A percentile compares a stretch with the other conserved stretches of the same genome.
phyloP scores from a whole-genome alignment of 1,139 yeast genomes.

The Kodamaea sp. region DNA sequence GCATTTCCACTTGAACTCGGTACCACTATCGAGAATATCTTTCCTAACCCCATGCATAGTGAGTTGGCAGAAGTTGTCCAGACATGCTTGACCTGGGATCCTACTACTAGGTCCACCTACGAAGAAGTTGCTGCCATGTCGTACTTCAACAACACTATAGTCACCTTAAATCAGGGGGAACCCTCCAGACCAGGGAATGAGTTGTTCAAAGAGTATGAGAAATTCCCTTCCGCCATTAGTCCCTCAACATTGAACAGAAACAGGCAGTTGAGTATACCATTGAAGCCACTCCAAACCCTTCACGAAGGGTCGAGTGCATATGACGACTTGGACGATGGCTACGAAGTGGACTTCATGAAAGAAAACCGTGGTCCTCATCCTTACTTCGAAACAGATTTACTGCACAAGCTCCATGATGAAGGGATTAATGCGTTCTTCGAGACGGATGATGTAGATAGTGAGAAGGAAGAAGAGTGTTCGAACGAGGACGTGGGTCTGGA shows the following conservation, averaged over 20 bases:
- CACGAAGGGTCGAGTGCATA: background rate
- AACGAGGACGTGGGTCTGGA: conserved; percentile 1
- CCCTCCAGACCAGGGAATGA: conserved; percentile 9
- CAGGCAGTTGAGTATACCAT: background rate
- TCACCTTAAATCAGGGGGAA: conserved; percentile 14
- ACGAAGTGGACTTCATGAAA: conserved; percentile 25
- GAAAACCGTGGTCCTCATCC: no score
- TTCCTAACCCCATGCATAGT: conserved; percentile 23
- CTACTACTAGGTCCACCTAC: conserved; percentile 52
- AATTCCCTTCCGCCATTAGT: background rate
- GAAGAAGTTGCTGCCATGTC: conserved; percentile 46
- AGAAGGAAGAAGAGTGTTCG: conserved; percentile 1
- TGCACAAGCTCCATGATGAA: no score
- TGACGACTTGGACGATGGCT: conserved; percentile 27
- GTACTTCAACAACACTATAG: conserved; percentile 50
- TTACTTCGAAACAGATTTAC: no score
- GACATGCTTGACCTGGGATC: conserved; percentile 67
- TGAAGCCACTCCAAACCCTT: no score
- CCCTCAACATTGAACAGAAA: background rate
- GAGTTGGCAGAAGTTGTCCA: conserved; percentile 53
- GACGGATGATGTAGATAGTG: background rate
- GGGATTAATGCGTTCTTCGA: background rate
- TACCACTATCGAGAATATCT: conserved; percentile 23
- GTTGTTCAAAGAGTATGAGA: background rate
- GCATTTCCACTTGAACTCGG: conserved; percentile 49